These are phyloP conservation scores for Kalmusia sp. DNA, from an alignment of 2,329 filamentous ascomycete species.

Conservation along the genomic window DNA sequence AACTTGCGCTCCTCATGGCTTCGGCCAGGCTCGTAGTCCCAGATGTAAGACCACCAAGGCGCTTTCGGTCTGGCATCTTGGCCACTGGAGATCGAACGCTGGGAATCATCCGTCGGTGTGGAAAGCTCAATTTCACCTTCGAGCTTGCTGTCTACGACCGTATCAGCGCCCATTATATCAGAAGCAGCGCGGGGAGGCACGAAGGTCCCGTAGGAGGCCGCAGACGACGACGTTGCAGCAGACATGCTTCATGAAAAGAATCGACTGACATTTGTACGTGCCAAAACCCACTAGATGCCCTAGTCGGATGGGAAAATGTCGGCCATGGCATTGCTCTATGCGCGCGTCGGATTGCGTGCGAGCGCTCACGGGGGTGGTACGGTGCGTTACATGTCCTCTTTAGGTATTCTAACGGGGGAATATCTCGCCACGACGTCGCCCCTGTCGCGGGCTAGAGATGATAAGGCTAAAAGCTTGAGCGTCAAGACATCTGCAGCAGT, in stretches of 20 bases:
- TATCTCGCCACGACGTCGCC: no score
- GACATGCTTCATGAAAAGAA: neutral
- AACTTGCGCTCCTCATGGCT: constrained; percentile 27
- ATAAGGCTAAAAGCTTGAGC: constrained; percentile 2
- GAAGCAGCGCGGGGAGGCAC: neutral
- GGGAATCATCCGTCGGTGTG: neutral
- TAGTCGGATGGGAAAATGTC: neutral
- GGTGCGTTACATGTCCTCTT: neutral
- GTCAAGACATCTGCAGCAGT: no score
- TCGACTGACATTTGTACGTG: constrained; percentile 12
- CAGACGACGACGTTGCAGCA: constrained; percentile 8
- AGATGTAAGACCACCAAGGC: constrained; percentile 35
- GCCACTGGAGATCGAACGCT: neutral
- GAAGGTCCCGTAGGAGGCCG: constrained; percentile 3
- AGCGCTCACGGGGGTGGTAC: constrained; percentile 3
- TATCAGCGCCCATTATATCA: neutral
- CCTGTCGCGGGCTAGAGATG: constrained; percentile 7
- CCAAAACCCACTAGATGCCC: neutral
- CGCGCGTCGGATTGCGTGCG: constrained; percentile 20
- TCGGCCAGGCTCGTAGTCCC: constrained; percentile 35
- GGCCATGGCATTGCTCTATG: constrained; percentile 19
- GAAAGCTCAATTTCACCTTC: neutral
- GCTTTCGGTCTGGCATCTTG: constrained; percentile 13
- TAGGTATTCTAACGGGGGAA: neutral
- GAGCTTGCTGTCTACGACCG: constrained; percentile 1